Conservation (phyloP, 352 stramenopile genomes). For the Hyaloperonospora arabidopsidis region DNA sequence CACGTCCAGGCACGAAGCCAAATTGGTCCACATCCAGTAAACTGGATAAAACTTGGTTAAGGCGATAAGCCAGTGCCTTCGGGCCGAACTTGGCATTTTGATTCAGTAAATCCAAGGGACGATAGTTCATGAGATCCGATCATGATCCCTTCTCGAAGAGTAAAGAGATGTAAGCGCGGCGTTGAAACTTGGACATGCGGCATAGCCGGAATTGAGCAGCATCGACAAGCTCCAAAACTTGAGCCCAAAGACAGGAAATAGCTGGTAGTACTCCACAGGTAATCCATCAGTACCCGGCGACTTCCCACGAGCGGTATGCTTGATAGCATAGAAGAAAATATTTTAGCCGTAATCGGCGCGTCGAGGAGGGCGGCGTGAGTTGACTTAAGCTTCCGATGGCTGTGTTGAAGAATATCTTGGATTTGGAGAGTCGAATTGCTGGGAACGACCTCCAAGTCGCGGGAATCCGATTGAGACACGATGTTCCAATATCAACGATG, state of each 20-base stretch:
- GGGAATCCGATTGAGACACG: background rate
- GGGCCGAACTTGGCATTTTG: background rate
- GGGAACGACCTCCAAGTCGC: background rate
- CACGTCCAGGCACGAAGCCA: background rate
- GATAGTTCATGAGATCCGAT: background rate
- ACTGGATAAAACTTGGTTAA: background rate
- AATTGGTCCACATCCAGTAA: background rate
- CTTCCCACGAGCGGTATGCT: background rate
- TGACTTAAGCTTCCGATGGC: background rate
- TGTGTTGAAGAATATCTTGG: background rate
- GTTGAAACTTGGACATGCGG: conserved; percentile 2
- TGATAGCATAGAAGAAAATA: background rate
- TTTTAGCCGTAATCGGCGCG: background rate
- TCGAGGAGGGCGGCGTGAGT: background rate
- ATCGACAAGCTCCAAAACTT: background rate
- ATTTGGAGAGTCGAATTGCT: background rate
- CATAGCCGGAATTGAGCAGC: background rate
- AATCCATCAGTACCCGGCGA: background rate
- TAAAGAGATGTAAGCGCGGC: background rate
- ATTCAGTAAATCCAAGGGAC: background rate
- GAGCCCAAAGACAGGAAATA: background rate
- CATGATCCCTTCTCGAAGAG: background rate
- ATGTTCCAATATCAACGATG: background rate
- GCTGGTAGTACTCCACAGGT: background rate
- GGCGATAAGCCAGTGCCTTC: background rate